Evolutionary conservation across 1,284 basidiomycete species (phyloP).

Genomic region (Puccinia coronata): DNA sequence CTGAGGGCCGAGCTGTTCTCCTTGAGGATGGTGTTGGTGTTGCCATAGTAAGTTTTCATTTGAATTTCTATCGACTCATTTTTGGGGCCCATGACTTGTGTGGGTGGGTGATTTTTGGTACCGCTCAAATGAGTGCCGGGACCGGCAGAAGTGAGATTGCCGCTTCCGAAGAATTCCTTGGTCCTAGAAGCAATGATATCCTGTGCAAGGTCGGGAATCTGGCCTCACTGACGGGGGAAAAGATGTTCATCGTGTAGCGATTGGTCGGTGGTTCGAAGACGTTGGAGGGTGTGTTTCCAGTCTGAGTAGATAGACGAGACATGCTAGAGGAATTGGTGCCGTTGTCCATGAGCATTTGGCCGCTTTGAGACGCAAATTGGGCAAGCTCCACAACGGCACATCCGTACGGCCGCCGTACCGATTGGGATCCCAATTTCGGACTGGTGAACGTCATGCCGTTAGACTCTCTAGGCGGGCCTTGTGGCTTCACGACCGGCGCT

Average conservation of each 20-base stretch:
- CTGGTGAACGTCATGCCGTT: slow-evolving; percentile 51
- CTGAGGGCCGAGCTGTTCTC: slow-evolving; percentile 86
- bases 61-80: slow-evolving; percentile 49
- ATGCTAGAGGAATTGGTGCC: slow-evolving; percentile 61
- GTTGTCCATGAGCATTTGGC: slow-evolving; percentile 52
- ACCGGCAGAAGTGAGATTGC: slow-evolving; percentile 38
- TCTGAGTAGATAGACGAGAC: slow-evolving; percentile 62
- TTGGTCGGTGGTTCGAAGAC: slow-evolving; percentile 33
- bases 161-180: slow-evolving; percentile 74
- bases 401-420: slow-evolving; percentile 82
- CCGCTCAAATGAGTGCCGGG: slow-evolving; percentile 11
- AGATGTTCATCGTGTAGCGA: slow-evolving; percentile 87
- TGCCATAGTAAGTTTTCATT: slow-evolving; percentile 69
- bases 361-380: slow-evolving; percentile 67
- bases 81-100: slow-evolving; percentile 59
- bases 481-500: slow-evolving; percentile 19
- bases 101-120: slow-evolving; percentile 63
- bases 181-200: slow-evolving; percentile 81
- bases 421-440: slow-evolving; percentile 50
- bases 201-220: slow-evolving; percentile 88
- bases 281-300: background rate
- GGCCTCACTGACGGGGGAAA: slow-evolving; percentile 74
- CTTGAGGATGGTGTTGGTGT: slow-evolving; percentile 71
- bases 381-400: slow-evolving; percentile 87
- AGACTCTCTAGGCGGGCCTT: slow-evolving; percentile 30